phyloP scores from a whole-genome alignment of 305 asterid species.

The Fraxinus baroniana region DNA sequence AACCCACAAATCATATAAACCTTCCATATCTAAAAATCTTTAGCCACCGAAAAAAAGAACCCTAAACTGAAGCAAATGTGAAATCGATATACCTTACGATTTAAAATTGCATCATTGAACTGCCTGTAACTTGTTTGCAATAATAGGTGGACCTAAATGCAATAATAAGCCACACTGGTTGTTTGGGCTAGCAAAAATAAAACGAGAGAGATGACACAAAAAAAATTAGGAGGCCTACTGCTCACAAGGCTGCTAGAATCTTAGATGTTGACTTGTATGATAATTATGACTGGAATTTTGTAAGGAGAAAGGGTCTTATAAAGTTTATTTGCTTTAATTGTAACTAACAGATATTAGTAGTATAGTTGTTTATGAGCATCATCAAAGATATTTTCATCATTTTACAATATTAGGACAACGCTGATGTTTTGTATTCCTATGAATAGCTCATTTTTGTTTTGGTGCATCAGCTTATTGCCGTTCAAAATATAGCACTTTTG shows the following conservation, averaged over 20 bases:
- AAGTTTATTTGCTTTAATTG: background rate
- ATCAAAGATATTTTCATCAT: background rate
- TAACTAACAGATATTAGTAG: background rate
- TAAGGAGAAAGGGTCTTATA: background rate
- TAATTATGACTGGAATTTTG: background rate
- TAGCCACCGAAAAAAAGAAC: too few relatives aligned
- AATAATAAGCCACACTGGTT: background rate
- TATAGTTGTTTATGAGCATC: background rate
- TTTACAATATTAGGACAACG: background rate
- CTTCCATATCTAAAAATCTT: too few relatives aligned
- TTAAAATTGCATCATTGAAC: constrained; percentile 1
- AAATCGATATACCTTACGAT: too few relatives aligned
- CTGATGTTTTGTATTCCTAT: background rate
- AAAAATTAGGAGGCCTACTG: background rate
- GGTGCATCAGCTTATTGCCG: background rate
- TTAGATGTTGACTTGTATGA: background rate
- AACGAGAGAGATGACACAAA: background rate
- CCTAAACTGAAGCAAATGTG: too few relatives aligned
- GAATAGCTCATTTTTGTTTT: background rate
- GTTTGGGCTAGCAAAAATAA: background rate
- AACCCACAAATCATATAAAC: too few relatives aligned
- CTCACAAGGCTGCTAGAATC: background rate
- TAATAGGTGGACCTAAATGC: background rate
- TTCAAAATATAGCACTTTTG: background rate
- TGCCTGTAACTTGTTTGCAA: background rate